These are phyloP conservation scores for Arthrobotrys pseudoclavata DNA, from an alignment of 2,329 filamentous ascomycete species.

Conservation along the genomic window DNA sequence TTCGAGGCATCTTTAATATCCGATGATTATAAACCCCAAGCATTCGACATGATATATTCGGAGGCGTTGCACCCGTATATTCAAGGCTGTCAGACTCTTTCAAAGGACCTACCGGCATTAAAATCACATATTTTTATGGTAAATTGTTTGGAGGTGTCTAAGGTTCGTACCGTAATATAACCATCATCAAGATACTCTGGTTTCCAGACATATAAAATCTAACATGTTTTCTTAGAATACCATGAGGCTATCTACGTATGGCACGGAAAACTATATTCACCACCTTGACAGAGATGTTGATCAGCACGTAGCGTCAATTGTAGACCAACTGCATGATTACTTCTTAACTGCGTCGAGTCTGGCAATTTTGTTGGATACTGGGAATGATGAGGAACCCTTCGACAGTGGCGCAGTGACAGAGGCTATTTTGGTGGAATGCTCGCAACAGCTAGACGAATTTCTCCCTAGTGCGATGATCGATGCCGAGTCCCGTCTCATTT, in stretches of 20 bases:
- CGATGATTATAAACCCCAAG: conserved; percentile 73
- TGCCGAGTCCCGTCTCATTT: conserved; percentile 82
- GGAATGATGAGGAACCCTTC: conserved; percentile 68
- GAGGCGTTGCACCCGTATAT: conserved; percentile 91
- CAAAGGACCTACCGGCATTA: conserved; percentile 73
- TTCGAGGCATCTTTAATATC: conserved; percentile 84
- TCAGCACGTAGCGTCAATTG: conserved; percentile 72
- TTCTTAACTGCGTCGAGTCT: conserved; percentile 83
- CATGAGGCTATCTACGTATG: conserved; percentile 56
- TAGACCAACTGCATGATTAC: conserved; percentile 78
- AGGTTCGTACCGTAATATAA: conserved; percentile 69
- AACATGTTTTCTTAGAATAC: conserved; percentile 38
- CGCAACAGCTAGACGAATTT: conserved; percentile 87
- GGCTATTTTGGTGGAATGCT: conserved; percentile 73
- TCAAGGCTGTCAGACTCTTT: conserved; percentile 78
- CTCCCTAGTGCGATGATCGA: conserved; percentile 93
- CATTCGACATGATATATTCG: conserved; percentile 80
- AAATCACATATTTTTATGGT: conserved; percentile 77
- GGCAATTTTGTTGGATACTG: conserved; percentile 73
- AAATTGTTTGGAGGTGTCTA: conserved; percentile 77
- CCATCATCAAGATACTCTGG: conserved; percentile 73
- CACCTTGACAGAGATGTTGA: conserved; percentile 73
- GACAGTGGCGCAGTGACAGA: conserved; percentile 72
- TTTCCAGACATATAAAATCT: background rate
- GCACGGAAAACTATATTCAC: conserved; percentile 68